Evolutionary conservation across 768 basidiomycete genomes (phyloP).

Genomic region (Tricholoma hemisulphureum): DNA sequence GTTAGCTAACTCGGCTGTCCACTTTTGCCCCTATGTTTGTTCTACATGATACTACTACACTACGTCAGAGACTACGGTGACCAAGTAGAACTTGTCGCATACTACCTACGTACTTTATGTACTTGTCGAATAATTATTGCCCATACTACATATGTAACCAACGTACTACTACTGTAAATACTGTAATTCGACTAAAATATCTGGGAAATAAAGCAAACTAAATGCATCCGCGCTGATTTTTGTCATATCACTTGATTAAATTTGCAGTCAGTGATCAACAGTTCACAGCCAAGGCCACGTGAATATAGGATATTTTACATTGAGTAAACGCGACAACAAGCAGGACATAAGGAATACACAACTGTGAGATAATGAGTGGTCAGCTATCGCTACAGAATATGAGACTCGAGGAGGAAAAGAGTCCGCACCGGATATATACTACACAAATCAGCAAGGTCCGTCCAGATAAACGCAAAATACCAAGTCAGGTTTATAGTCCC

Average conservation of each 20-base stretch:
- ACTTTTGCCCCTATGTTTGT: no score
- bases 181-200: no score
- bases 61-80: no score
- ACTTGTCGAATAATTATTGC: no score
- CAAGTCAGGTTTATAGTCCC: slow-evolving; percentile 53
- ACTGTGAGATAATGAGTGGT: slow-evolving; percentile 15
- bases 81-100: no score
- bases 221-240: no score
- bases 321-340: slow-evolving; percentile 2
- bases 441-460: slow-evolving; percentile 17
- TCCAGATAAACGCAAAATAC: slow-evolving; percentile 8
- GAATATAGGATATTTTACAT: not conserved
- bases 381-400: slow-evolving; percentile 28
- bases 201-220: no score
- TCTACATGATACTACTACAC: no score
- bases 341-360: slow-evolving; percentile 25
- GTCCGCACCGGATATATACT: slow-evolving; percentile 29
- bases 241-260: not conserved
- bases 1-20: no score
- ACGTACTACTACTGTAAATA: no score
- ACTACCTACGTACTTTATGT: no score
- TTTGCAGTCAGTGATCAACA: not conserved
- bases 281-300: not conserved
- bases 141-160: no score
- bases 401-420: not conserved